phyloP scores from a whole-genome alignment of 176 grass and related monocot genomes.

The Tillandsia fasciculata region DNA sequence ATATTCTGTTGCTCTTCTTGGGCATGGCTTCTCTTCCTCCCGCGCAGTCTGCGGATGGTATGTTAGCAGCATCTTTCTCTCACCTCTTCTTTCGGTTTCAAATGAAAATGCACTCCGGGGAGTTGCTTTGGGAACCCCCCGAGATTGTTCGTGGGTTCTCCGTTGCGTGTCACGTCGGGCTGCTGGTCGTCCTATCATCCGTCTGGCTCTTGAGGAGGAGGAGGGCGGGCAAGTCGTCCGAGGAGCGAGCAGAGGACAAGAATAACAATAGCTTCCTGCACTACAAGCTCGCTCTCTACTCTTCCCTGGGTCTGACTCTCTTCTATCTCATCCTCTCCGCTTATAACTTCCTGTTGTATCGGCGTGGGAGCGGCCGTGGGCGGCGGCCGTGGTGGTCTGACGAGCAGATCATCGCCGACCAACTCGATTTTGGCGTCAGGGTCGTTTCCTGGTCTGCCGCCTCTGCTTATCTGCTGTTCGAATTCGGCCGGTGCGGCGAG shows the following conservation, averaged over 20 bases:
- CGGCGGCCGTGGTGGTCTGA: conserved; percentile 13
- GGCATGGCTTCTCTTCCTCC: background rate
- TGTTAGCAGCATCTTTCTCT: background rate
- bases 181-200: conserved; percentile 11
- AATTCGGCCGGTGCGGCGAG: conserved; percentile 22
- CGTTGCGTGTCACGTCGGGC: conserved; percentile 15
- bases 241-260: background rate
- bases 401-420: background rate
- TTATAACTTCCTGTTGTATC: conserved; percentile 26
- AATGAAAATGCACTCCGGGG: background rate
- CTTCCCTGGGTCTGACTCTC: conserved; percentile 24
- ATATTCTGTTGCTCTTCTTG: background rate
- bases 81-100: background rate
- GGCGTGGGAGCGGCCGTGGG: background rate
- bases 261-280: conserved; percentile 5
- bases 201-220: conserved; percentile 9
- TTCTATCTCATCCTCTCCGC: conserved; percentile 16
- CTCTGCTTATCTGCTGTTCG: conserved; percentile 37
- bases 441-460: conserved; percentile 48
- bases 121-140: conserved; percentile 1
- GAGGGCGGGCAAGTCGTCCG: background rate
- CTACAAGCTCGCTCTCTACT: conserved; percentile 10
- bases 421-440: conserved; percentile 32
- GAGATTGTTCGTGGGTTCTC: conserved; percentile 27
- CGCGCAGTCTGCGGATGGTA: background rate